Evolutionary conservation across 805 yeast genomes (phyloP).

Genomic region (Candida maris): DNA sequence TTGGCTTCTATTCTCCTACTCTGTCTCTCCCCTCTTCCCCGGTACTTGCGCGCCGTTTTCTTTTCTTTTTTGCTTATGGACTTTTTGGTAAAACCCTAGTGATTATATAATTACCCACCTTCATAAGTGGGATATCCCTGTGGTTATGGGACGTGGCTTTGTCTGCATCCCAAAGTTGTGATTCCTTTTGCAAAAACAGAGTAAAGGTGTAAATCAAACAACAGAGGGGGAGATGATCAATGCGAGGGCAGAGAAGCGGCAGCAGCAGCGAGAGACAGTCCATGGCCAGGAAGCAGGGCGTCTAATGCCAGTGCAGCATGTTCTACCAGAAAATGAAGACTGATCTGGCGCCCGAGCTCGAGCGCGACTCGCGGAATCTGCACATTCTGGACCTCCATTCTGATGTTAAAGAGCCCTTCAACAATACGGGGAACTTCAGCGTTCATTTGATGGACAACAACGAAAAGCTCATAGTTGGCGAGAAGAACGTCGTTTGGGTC

Average conservation of each 20-base stretch:
- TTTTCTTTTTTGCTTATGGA: too few species aligned
- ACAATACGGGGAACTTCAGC: conserved; percentile 9
- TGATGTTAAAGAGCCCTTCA: conserved; percentile 16
- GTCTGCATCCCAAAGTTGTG: too few species aligned
- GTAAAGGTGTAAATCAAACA: neutral
- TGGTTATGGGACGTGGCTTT: too few species aligned
- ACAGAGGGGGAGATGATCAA: conserved; percentile 1
- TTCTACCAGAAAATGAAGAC: conserved; percentile 7
- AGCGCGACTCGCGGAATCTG: conserved; percentile 15
- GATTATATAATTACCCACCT: too few species aligned
- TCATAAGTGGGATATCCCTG: too few species aligned
- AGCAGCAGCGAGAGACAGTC: too few species aligned
- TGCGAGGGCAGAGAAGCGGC: neutral
- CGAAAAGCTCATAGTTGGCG: conserved; percentile 25
- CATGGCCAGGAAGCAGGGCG: neutral
- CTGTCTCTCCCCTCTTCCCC: too few species aligned
- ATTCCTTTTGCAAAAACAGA: neutral
- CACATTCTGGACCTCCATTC: conserved; percentile 18
- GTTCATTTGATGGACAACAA: conserved; percentile 19
- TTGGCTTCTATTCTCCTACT: too few species aligned
- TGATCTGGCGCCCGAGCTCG: conserved; percentile 12
- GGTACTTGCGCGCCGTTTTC: too few species aligned
- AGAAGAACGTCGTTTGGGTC: conserved; percentile 42
- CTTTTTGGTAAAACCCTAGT: too few species aligned
- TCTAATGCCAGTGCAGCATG: too few species aligned